These are phyloP conservation scores for Claviceps digitariae DNA, from an alignment of 2,329 filamentous ascomycete genomes.

Conservation along the genomic window DNA sequence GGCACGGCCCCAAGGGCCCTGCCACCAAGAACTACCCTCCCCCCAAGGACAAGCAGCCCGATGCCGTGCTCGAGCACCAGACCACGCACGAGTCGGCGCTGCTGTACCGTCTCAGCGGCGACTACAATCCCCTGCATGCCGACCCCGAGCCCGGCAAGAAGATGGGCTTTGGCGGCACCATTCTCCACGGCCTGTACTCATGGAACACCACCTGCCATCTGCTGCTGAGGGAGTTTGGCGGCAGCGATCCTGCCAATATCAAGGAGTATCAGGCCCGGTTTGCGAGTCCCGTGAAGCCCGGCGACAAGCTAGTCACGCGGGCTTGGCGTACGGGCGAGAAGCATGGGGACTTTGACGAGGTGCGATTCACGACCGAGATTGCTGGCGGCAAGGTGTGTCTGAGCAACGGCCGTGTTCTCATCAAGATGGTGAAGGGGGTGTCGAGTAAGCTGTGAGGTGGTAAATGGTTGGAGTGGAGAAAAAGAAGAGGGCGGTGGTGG, in stretches of 20 bases:
- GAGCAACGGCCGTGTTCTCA: slow-evolving; percentile 71
- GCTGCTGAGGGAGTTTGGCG: slow-evolving; percentile 59
- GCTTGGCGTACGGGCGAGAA: slow-evolving; percentile 64
- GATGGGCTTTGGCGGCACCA: slow-evolving; percentile 84
- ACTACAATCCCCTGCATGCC: slow-evolving; percentile 89
- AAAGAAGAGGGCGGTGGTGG: neutral
- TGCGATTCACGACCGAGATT: slow-evolving; percentile 67
- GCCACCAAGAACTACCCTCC: slow-evolving; percentile 67
- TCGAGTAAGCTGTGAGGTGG: slow-evolving; percentile 48
- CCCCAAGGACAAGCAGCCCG: slow-evolving; percentile 59
- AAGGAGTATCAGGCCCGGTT: slow-evolving; percentile 85
- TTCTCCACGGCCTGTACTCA: slow-evolving; percentile 79
- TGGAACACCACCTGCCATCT: slow-evolving; percentile 71
- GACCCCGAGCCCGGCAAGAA: slow-evolving; percentile 71
- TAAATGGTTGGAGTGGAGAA: too few species aligned
- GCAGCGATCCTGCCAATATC: slow-evolving; percentile 65
- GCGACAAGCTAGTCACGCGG: slow-evolving; percentile 67
- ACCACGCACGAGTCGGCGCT: slow-evolving; percentile 59
- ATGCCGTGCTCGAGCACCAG: slow-evolving; percentile 56
- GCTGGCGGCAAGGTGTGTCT: slow-evolving; percentile 73
- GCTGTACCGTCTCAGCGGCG: slow-evolving; percentile 75
- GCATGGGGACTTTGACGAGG: slow-evolving; percentile 60
- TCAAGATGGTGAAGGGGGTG: slow-evolving; percentile 45
- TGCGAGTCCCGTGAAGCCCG: slow-evolving; percentile 70
- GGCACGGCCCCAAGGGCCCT: slow-evolving; percentile 85